Evolutionary conservation across 2,329 filamentous ascomycete species (phyloP).

Genomic region (Chaetothyriales sp.): DNA sequence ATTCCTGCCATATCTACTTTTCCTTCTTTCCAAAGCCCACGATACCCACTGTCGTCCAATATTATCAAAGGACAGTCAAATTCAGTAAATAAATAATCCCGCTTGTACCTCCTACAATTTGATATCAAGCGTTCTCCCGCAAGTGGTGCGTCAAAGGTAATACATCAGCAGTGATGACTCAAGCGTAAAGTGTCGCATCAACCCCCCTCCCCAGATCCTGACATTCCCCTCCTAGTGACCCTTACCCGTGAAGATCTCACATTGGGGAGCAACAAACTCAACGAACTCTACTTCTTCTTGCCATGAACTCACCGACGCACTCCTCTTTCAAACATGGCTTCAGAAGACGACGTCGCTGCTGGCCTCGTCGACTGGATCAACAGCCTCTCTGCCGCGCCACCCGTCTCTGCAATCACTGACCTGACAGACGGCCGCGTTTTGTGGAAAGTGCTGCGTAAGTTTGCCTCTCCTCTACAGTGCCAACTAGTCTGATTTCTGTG

Average conservation of each 20-base stretch:
- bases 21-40: no score
- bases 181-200: no score
- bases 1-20: no score
- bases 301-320: not conserved
- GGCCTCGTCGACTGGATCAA: constrained; percentile 35
- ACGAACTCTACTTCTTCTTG: not conserved
- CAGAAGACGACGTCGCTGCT: constrained; percentile 32
- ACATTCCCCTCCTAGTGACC: not conserved
- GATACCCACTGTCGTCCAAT: no score
- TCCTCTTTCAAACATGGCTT: constrained; percentile 24
- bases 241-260: not conserved
- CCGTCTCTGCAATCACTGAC: constrained; percentile 21
- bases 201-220: no score
- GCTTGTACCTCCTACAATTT: no score
- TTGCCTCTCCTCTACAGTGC: not conserved
- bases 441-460: constrained; percentile 30
- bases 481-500: constrained; percentile 5
- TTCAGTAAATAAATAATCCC: no score
- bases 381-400: constrained; percentile 14
- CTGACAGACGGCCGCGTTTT: constrained; percentile 33
- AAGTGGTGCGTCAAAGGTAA: no score
- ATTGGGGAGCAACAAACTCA: not conserved
- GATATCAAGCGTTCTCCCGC: no score
- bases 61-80: no score
- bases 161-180: no score